Conservation (phyloP, 257 asterid species). For the Nicotiana paniculata region DNA sequence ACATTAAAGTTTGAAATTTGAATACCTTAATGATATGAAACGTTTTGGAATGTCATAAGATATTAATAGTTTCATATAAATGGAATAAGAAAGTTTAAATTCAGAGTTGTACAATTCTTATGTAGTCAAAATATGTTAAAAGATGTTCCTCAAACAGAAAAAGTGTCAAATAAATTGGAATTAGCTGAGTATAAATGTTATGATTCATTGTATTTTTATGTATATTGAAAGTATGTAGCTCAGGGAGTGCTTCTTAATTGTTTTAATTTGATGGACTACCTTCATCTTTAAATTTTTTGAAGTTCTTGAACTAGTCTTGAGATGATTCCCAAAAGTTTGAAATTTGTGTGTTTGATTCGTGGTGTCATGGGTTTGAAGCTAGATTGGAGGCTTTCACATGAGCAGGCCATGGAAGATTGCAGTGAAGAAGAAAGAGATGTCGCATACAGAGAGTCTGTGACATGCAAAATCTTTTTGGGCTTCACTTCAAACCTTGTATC, state of each 20-base stretch:
- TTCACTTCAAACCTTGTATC: conserved; percentile 92
- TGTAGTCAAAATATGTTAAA: not conserved
- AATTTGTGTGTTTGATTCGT: conserved; percentile 9
- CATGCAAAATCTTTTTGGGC: conserved; percentile 82
- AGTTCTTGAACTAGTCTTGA: not conserved
- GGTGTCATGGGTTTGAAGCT: conserved; percentile 48
- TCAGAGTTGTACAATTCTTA: not conserved
- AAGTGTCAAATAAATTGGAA: not conserved
- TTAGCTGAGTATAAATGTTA: not conserved
- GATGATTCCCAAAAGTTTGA: not conserved
- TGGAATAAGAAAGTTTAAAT: not conserved
- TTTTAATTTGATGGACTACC: not conserved
- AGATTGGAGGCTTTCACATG: conserved; percentile 93
- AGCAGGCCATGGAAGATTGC: conserved; percentile 58
- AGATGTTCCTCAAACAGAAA: not conserved
- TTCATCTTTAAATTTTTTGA: not conserved
- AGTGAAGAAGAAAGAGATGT: conserved; percentile 53
- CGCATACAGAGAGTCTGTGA: conserved; percentile 55
- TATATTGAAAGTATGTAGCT: not conserved
- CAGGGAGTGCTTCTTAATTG: not conserved
- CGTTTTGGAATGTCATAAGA: not conserved
- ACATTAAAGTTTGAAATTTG: not conserved
- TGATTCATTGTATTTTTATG: not conserved
- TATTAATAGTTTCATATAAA: not conserved
- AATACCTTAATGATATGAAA: not conserved